These are phyloP conservation scores for Eugenia klotzschiana DNA, from an alignment of 441 rosid genomes.

Conservation along the genomic window DNA sequence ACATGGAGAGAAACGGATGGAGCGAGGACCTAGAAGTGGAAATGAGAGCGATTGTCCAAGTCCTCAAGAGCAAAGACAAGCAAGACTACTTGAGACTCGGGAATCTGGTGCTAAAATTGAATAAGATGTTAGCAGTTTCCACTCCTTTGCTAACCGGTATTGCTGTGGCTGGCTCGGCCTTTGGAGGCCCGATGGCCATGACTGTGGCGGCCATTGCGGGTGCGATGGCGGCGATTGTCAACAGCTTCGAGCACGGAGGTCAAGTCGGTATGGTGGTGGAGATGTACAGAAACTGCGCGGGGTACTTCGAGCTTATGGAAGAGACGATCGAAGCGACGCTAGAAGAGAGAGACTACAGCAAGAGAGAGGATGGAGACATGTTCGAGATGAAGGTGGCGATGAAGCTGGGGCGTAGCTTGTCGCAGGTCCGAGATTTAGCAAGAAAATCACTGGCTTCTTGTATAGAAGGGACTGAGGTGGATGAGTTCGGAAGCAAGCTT, in stretches of 20 bases:
- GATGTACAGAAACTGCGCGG: slow-evolving; percentile 1
- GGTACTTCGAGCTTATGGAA: neutral
- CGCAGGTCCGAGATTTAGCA: slow-evolving; percentile 1
- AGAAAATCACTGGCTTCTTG: neutral
- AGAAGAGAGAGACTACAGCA: neutral
- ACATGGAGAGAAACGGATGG: too few species aligned
- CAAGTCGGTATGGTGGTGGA: slow-evolving; percentile 6
- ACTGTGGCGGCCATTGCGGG: too few species aligned
- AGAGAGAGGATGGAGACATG: neutral
- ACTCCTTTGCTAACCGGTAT: too few species aligned
- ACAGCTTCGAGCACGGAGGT: neutral
- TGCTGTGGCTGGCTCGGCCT: too few species aligned
- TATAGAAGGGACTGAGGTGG: neutral
- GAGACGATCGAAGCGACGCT: neutral
- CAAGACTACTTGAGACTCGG: too few species aligned
- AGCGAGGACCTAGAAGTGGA: too few species aligned
- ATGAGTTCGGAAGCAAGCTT: slow-evolving; percentile 8
- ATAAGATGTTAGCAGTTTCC: too few species aligned
- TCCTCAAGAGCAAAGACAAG: too few species aligned
- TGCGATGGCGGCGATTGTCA: neutral
- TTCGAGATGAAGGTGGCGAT: slow-evolving; percentile 3
- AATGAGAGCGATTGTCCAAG: too few species aligned
- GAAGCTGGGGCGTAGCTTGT: slow-evolving; percentile 8
- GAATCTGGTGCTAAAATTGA: too few species aligned
- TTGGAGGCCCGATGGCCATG: too few species aligned